Percentiles rank a stretch among this genome's conserved stretches.
phyloP scores from a whole-genome alignment of 2,329 filamentous ascomycete species.

The Xylaria arbuscula region DNA sequence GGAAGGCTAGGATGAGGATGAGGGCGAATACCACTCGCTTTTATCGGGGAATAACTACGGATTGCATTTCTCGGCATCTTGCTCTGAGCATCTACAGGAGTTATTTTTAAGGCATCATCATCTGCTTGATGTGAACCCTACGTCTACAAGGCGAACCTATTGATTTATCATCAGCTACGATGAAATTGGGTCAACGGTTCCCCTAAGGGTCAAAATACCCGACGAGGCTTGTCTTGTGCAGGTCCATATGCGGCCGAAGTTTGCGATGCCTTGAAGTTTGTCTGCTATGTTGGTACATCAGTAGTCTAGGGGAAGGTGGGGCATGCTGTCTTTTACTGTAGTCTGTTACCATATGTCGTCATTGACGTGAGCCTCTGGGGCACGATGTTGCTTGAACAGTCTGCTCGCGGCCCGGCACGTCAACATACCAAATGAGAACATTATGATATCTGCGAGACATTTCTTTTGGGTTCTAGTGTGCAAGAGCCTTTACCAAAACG shows the following conservation, averaged over 20 bases:
- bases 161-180: slow-evolving; percentile 7
- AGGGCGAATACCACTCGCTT: background rate
- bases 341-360: slow-evolving; percentile 8
- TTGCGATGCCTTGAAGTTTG: slow-evolving; percentile 6
- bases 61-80: slow-evolving; percentile 37
- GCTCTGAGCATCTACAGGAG: slow-evolving; percentile 29
- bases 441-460: background rate
- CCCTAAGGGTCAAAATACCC: background rate
- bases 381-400: background rate
- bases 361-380: background rate
- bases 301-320: background rate
- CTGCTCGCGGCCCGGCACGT: background rate
- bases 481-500: background rate
- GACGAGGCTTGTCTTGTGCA: background rate
- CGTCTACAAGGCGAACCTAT: background rate
- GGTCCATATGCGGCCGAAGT: background rate
- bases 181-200: background rate
- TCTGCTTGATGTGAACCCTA: slow-evolving; percentile 13
- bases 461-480: slow-evolving; percentile 15
- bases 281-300: background rate
- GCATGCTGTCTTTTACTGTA: background rate
- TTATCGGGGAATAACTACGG: slow-evolving; percentile 20
- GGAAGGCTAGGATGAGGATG: slow-evolving; percentile 39
- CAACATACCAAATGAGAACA: background rate
- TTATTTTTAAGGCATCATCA: slow-evolving; percentile 14